Percentiles rank a stretch among this genome's conserved stretches.
Evolutionary conservation across 2,329 filamentous ascomycete genomes (phyloP).

Genomic region (Sarocladium brachiariae): DNA sequence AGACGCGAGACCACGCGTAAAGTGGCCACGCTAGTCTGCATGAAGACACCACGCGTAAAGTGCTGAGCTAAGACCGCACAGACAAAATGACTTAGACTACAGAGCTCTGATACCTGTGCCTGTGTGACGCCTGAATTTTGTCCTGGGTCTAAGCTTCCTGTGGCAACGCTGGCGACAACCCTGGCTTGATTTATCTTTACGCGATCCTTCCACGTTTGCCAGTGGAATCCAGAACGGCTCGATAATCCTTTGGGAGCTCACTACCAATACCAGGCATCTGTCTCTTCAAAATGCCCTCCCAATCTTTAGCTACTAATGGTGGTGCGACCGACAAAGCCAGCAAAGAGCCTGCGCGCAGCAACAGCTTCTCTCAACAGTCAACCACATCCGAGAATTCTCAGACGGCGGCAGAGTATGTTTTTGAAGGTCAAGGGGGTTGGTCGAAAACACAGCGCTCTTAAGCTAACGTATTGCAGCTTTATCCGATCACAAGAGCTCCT

Average conservation of each 20-base stretch:
- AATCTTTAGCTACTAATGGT: conserved; percentile 15
- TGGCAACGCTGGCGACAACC: too few species aligned
- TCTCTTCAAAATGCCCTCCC: conserved; percentile 31
- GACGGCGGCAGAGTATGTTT: conserved; percentile 62
- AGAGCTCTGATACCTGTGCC: too few species aligned
- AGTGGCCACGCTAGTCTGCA: conserved; percentile 30
- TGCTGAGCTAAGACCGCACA: conserved; percentile 14
- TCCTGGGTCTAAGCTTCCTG: too few species aligned
- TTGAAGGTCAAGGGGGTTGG: too few species aligned
- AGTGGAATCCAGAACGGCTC: too few species aligned
- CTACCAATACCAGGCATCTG: too few species aligned
- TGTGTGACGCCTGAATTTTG: background rate
- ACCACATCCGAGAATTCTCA: conserved; percentile 56
- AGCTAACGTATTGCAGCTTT: conserved; percentile 49
- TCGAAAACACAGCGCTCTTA: background rate
- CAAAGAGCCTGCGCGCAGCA: conserved; percentile 34
- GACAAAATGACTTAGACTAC: background rate
- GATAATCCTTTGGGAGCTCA: too few species aligned
- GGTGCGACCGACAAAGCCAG: conserved; percentile 19
- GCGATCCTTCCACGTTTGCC: too few species aligned
- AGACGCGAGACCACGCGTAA: conserved; percentile 30
- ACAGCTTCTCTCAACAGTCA: conserved; percentile 54
- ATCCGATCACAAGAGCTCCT: conserved; percentile 84
- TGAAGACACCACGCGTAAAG: conserved; percentile 30
- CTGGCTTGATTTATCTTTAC: background rate